Conservation (phyloP, 176 grass and related monocot species). For the Calamus simplicifolius region DNA sequence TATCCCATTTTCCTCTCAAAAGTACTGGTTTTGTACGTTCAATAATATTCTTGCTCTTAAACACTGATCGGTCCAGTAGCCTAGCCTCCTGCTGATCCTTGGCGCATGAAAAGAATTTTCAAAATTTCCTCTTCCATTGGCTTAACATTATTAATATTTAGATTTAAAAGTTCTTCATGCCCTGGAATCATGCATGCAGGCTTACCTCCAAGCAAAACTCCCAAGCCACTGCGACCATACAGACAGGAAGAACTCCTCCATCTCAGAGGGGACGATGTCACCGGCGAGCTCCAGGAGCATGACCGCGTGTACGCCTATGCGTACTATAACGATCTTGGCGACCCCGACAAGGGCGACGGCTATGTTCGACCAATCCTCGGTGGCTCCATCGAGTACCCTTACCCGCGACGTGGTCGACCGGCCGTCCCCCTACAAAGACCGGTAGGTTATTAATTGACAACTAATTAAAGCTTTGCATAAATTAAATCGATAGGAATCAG, state of each 20-base stretch:
- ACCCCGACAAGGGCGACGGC: constrained; percentile 36
- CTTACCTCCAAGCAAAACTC: constrained; percentile 70
- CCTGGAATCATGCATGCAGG: constrained; percentile 33
- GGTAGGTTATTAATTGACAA: constrained; percentile 11
- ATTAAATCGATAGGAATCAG: no score
- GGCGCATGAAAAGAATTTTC: no score
- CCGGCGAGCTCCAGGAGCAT: constrained; percentile 42
- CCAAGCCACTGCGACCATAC: constrained; percentile 37
- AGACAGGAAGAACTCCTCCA: constrained; percentile 51
- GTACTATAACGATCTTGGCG: constrained; percentile 71
- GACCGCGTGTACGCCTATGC: constrained; percentile 73
- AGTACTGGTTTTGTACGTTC: no score
- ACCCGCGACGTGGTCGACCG: constrained; percentile 96
- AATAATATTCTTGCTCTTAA: no score
- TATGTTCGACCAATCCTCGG: constrained; percentile 48
- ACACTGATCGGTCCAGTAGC: no score
- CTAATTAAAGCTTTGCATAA: no score
- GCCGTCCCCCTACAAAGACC: constrained; percentile 20
- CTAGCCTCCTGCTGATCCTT: no score
- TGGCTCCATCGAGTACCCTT: constrained; percentile 52
- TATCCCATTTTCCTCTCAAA: no score
- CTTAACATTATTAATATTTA: no score
- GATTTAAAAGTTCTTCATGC: background rate
- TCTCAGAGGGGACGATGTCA: constrained; percentile 42
- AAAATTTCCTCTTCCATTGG: no score